Base-by-base conservation (phyloP, 768 basidiomycete species). In the Suillus hirtellus region DNA sequence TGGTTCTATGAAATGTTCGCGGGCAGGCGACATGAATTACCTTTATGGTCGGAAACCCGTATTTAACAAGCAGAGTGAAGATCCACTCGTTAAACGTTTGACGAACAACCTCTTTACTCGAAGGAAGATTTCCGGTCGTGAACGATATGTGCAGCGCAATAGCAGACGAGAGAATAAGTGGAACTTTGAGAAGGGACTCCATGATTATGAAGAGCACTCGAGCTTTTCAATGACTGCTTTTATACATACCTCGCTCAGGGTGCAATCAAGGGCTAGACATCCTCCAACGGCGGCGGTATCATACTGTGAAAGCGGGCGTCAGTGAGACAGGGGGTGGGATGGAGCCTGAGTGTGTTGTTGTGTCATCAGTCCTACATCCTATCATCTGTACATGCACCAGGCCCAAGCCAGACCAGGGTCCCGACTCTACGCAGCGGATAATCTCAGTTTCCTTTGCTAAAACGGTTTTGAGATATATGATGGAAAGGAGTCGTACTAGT, bases 71-170 rank as follows among this genome's bases (percentile, higher is more conserved):
- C 21, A 19, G 49, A 15, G 54, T 61, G 24, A 61, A 21, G 35
- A 61, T 15, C 9, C 50, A 15, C 47, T 61, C 60, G 7, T 61
- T 53, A 8, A 56, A 14, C 14, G 60, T 38, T n/a, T 15, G 43
- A n/a, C 14, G 17, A 24, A 64, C 68, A 58, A 81, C 78, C 42
- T 74, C 72, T 50, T 68, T 64, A 9, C 65, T 60, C 4, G 81
- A 78, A 10, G 81, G 80, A 17, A 79, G 76, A 52, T 80, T 71
- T 15, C 82, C 81, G 61, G 83, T 79, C 1, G 83, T 83, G 10
- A 76, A 70, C 15, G 80, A 75, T 24, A 76, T 69, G n/a, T 80
- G 80, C 5, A 82, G 61, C 19, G 76, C 79, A 38, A 77, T 64
- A 70, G 79, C 78, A 43, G 80, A 78, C 35, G 78, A 69, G 34